Evolutionary conservation across 1,284 basidiomycete genomes (phyloP), one percentile per base, ranked within the genome.

Genomic region (Moesziomyces sp.): DNA sequence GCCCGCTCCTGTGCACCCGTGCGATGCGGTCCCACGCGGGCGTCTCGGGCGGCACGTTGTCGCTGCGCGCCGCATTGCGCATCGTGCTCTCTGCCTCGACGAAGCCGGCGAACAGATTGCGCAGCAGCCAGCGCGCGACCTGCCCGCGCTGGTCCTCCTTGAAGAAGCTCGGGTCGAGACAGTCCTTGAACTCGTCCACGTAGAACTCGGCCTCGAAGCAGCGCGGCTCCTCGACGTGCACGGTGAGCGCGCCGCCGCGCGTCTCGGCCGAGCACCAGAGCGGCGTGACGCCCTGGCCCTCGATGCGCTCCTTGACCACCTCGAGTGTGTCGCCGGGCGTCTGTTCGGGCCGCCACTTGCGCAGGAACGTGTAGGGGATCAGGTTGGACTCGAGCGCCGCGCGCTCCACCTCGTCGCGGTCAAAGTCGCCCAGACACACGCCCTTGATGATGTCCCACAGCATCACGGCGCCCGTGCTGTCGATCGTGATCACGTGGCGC

Each of bases 131-230:
- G 38, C 80, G 76, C 47, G 73, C 81, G 13, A 79, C 63, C 46
- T 73, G 63, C 3, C 68, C 65, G 24, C 80, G 52, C 45, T 90
- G 87, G 80, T 98, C 95, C 50, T 94, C 93, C 49, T 87, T 89
- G 70, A 89, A 72, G 88, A 54, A 43, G 21, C 45, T 43, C 5
- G 49, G 44, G 28, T 63, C 56, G 24, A 64, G 48, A 47, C 68
- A 78, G 34, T 51, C 52, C 53, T 65, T 56, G 90, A 89, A 85
- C 62, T 99, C 96, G 83, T 98, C 95, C 4, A 92, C 90, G 82
- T 97, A 98, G 4, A 96, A 90, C 85, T 99, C 97, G 11, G 93
- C 93, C 66, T 97, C 94, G 83, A 97, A 98, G 74, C 91, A 93
- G 49, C 88, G 86, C 5, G 82, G 84, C 76, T 97, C 93, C 58